A percentile compares a stretch with the other conserved stretches of the same genome.
These are phyloP conservation scores for Triadica sebifera DNA, from an alignment of 345 rosid genomes.

Conservation along the genomic window DNA sequence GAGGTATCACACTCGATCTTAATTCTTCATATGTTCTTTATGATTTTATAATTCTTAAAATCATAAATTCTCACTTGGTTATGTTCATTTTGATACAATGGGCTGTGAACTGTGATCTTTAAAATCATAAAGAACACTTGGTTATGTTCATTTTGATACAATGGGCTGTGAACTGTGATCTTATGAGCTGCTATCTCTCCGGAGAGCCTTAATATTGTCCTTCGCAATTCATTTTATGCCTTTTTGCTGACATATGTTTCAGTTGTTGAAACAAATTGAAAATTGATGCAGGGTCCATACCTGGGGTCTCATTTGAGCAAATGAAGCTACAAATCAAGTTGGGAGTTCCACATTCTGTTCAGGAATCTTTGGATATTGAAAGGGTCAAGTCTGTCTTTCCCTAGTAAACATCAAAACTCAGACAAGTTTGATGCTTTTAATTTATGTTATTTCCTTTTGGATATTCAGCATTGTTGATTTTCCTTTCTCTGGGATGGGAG, in stretches of 20 bases:
- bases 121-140: too few species aligned
- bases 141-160: not conserved
- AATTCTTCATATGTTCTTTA: not conserved
- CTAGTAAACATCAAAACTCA: slow-evolving; percentile 51
- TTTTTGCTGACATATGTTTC: slow-evolving; percentile 9
- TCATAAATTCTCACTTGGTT: not conserved
- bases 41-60: not conserved
- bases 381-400: slow-evolving; percentile 82
- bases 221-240: not conserved
- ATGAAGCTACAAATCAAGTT: slow-evolving; percentile 86
- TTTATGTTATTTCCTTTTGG: not conserved
- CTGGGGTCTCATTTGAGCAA: slow-evolving; percentile 78
- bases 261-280: slow-evolving; percentile 4
- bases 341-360: slow-evolving; percentile 85
- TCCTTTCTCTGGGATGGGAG: not conserved
- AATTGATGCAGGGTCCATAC: slow-evolving; percentile 68
- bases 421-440: not conserved
- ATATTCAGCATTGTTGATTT: not conserved
- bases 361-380: slow-evolving; percentile 59
- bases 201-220: not conserved
- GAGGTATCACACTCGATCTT: slow-evolving; percentile 39
- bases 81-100: not conserved
- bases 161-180: too few species aligned
- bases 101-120: not conserved
- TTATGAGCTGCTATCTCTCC: not conserved